A percentile compares a stretch with the other conserved stretches of the same genome.
Evolutionary conservation across 2,329 filamentous ascomycete genomes (phyloP).

Genomic region (Tympanopsis confertula): DNA sequence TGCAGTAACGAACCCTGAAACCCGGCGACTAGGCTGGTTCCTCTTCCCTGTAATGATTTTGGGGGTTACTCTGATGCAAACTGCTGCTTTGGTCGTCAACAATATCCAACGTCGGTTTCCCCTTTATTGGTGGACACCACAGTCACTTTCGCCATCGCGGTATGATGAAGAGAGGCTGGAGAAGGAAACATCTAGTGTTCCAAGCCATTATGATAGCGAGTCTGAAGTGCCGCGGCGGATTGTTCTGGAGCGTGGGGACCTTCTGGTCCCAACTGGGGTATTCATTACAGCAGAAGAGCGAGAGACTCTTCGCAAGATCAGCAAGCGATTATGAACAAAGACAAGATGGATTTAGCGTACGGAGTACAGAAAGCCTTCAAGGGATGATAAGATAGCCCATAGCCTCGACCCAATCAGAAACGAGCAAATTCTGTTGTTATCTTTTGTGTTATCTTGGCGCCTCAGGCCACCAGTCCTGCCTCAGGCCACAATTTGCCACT

Average conservation of each 20-base stretch:
- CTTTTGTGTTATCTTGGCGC: no score
- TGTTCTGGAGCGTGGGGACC: conserved; percentile 10
- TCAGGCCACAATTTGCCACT: no score
- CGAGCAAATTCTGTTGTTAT: no score
- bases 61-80: conserved; percentile 47
- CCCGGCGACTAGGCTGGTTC: conserved; percentile 54
- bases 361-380: no score
- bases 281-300: conserved; percentile 17
- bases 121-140: conserved; percentile 58
- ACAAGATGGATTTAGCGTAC: no score
- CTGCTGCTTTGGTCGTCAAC: conserved; percentile 51
- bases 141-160: not conserved
- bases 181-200: not conserved
- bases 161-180: not conserved
- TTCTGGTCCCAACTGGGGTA: conserved; percentile 19
- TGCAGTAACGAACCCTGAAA: conserved; percentile 44
- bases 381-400: no score
- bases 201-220: not conserved
- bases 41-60: conserved; percentile 52
- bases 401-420: no score
- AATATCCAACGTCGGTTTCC: conserved; percentile 60
- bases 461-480: no score
- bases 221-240: no score
- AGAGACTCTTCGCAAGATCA: conserved; percentile 16
- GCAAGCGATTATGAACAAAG: conserved; percentile 15